phyloP scores from a whole-genome alignment of 331 rosid species.

The Telfairia occidentalis region DNA sequence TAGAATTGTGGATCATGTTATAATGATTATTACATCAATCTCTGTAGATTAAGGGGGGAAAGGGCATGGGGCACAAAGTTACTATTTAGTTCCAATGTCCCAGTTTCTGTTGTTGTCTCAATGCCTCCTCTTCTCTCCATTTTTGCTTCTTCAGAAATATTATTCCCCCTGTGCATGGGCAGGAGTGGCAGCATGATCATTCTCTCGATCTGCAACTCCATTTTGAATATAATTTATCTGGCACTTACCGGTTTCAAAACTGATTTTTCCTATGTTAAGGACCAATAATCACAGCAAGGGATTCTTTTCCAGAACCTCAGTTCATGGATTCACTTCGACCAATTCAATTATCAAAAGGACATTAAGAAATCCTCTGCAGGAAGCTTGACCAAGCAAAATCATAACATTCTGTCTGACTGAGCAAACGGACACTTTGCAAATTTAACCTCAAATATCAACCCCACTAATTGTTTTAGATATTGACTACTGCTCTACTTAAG shows the following conservation, averaged over 20 bases:
- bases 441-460: neutral
- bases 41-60: neutral
- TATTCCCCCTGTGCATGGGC: neutral
- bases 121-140: slow-evolving; percentile 4
- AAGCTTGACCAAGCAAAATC: neutral
- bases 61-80: neutral
- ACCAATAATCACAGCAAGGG: neutral
- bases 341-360: neutral
- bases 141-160: neutral
- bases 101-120: neutral
- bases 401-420: neutral
- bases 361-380: neutral
- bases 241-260: too few species aligned
- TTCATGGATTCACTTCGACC: neutral
- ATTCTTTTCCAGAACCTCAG: neutral
- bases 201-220: neutral
- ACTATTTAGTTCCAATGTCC: neutral
- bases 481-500: neutral
- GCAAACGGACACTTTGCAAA: neutral
- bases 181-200: neutral
- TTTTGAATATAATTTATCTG: too few species aligned
- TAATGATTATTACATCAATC: neutral
- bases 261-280: too few species aligned
- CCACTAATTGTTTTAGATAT: neutral
- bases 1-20: neutral